phyloP scores from a whole-genome alignment of 331 rosid genomes.

The Phaseolus coccineus region DNA sequence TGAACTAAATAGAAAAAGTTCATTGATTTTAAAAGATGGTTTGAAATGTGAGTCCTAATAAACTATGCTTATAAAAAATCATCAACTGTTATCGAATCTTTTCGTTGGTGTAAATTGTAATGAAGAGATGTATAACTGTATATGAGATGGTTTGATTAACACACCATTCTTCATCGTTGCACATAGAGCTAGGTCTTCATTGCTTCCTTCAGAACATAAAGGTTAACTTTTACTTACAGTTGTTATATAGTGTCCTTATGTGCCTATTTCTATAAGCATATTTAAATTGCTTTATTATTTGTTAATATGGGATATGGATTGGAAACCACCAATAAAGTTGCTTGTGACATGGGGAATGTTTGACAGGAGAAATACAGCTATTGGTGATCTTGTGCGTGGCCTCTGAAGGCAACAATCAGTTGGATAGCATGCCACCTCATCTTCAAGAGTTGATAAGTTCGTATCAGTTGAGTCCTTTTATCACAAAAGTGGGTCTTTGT shows the following conservation, averaged over 20 bases:
- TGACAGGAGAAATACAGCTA: slow-evolving; percentile 67
- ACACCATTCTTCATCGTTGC: slow-evolving; percentile 13
- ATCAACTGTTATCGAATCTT: no score
- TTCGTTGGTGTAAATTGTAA: no score
- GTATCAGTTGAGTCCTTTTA: slow-evolving; percentile 87
- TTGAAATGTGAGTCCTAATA: not conserved
- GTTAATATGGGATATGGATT: slow-evolving; percentile 1
- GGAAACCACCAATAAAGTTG: not conserved
- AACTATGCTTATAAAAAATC: not conserved
- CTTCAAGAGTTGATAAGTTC: slow-evolving; percentile 67
- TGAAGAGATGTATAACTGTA: not conserved
- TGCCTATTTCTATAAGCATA: not conserved
- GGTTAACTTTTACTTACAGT: not conserved
- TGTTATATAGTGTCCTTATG: not conserved
- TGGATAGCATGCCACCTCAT: slow-evolving; percentile 56
- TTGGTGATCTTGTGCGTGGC: slow-evolving; percentile 77
- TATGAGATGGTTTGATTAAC: not conserved
- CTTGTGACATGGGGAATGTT: slow-evolving; percentile 39
- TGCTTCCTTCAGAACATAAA: slow-evolving; percentile 16
- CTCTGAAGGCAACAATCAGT: slow-evolving; percentile 55
- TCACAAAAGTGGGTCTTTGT: slow-evolving; percentile 79
- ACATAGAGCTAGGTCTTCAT: not conserved
- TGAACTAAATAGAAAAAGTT: not conserved
- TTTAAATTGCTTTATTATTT: slow-evolving; percentile 18
- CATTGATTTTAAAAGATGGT: no score